Conservation (phyloP, 371 early-diverging fungal species). For the Chytridiales sp. region DNA sequence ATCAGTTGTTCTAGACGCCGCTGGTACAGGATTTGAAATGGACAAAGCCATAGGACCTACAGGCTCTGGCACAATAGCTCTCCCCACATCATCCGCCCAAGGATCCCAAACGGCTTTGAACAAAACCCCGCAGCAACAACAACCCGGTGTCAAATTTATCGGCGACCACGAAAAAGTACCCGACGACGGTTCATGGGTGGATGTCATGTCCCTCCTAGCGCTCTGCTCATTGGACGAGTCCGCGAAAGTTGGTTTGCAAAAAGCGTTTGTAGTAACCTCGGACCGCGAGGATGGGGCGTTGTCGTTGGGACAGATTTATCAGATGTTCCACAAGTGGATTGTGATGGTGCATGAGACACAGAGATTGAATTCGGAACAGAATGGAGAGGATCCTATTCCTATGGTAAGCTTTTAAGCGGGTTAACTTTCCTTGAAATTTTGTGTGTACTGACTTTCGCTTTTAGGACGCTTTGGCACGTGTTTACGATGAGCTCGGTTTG, state of each 20-base stretch:
- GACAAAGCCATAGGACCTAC: too few relatives aligned
- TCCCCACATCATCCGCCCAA: too few relatives aligned
- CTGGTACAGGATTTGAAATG: too few relatives aligned
- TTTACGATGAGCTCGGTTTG: constrained; percentile 29
- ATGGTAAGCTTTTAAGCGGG: constrained; percentile 29
- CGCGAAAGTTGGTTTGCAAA: constrained; percentile 38
- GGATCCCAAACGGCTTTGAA: too few relatives aligned
- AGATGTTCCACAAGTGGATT: constrained; percentile 40
- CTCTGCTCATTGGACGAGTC: constrained; percentile 35
- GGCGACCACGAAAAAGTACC: constrained; percentile 9
- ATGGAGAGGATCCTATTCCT: constrained; percentile 40
- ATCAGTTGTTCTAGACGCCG: too few relatives aligned
- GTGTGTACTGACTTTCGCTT: not conserved
- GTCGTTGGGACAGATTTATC: constrained; percentile 31
- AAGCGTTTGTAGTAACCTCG: constrained; percentile 37
- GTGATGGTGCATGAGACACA: constrained; percentile 37
- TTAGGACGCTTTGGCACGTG: constrained; percentile 24
- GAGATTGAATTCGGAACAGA: constrained; percentile 27
- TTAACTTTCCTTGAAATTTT: not conserved
- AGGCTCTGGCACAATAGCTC: too few relatives aligned
- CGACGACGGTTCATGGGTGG: constrained; percentile 27
- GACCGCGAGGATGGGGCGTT: constrained; percentile 32
- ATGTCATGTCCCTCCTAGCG: constrained; percentile 32
- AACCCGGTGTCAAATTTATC: constrained; percentile 6
- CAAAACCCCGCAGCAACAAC: too few relatives aligned